Conservation (phyloP, 495 filamentous ascomycete species). For the Jackrogersella minutella region DNA sequence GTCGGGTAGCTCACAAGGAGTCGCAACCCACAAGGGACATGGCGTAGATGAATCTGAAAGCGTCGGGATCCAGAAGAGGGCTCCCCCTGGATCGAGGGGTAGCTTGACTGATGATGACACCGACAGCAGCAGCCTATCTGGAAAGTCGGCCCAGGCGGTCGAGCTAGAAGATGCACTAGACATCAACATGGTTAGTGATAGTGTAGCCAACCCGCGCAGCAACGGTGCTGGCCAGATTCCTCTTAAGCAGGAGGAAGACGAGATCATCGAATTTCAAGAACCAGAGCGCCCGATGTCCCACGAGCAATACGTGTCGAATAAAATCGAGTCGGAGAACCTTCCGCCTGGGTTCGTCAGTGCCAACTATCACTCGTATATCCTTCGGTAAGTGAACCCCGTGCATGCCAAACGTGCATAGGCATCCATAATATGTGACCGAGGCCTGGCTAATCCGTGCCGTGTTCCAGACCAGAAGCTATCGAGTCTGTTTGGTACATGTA, state of each 20-base stretch:
- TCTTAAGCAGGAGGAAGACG: constrained; percentile 31
- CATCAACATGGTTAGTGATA: constrained; percentile 29
- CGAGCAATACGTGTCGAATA: constrained; percentile 67
- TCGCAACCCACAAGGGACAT: neutral
- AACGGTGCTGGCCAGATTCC: constrained; percentile 37
- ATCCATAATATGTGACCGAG: neutral
- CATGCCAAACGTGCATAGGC: neutral
- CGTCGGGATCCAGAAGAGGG: constrained; percentile 25
- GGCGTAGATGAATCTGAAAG: neutral
- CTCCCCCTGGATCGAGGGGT: neutral
- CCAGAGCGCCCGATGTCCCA: constrained; percentile 61
- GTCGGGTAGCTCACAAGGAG: neutral
- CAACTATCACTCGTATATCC: constrained; percentile 70
- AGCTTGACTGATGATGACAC: neutral
- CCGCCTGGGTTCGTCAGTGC: constrained; percentile 73
- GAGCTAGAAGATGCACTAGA: constrained; percentile 25
- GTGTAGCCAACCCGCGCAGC: constrained; percentile 1
- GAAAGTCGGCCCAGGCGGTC: neutral
- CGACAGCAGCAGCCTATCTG: neutral
- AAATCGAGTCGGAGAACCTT: constrained; percentile 67
- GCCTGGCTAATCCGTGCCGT: constrained; percentile 22
- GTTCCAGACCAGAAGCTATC: constrained; percentile 82
- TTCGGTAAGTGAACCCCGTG: constrained; percentile 62
- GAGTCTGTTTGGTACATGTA: constrained; percentile 97
- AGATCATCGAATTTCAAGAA: constrained; percentile 31